Evolutionary conservation across 331 rosid genomes (phyloP).

Genomic region (Stylosanthes scabra): DNA sequence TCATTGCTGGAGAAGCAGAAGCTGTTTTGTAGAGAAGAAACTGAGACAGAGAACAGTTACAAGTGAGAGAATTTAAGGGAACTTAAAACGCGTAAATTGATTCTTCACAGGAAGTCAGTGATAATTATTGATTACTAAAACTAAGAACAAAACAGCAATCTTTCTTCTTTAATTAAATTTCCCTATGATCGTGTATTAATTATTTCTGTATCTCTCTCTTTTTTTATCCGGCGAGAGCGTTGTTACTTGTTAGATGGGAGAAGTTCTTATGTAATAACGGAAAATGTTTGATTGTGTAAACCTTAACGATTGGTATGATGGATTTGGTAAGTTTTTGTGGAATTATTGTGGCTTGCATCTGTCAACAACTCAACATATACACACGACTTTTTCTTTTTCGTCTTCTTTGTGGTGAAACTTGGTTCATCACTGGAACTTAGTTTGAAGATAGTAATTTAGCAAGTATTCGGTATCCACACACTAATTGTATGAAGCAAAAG

Average conservation of each 20-base stretch:
- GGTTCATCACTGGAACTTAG: too few species aligned
- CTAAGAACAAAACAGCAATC: neutral
- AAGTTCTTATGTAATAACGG: neutral
- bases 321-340: too few species aligned
- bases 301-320: too few species aligned
- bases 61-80: neutral
- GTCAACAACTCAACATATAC: too few species aligned
- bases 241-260: neutral
- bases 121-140: neutral
- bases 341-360: too few species aligned
- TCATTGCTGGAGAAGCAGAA: slow-evolving; percentile 35
- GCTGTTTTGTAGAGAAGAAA: neutral
- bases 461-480: too few species aligned
- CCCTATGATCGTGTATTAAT: neutral
- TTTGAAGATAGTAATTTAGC: too few species aligned
- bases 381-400: too few species aligned
- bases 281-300: too few species aligned
- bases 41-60: neutral
- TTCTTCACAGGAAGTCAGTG: neutral
- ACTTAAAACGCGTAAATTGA: slow-evolving; percentile 3
- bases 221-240: neutral
- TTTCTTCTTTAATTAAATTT: neutral
- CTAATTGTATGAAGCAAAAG: too few species aligned
- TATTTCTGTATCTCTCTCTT: neutral
- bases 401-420: too few species aligned